Percentiles rank a stretch among this genome's conserved stretches.
phyloP scores from a whole-genome alignment of 495 filamentous ascomycete species.

The Rhizodiscina lignyota region DNA sequence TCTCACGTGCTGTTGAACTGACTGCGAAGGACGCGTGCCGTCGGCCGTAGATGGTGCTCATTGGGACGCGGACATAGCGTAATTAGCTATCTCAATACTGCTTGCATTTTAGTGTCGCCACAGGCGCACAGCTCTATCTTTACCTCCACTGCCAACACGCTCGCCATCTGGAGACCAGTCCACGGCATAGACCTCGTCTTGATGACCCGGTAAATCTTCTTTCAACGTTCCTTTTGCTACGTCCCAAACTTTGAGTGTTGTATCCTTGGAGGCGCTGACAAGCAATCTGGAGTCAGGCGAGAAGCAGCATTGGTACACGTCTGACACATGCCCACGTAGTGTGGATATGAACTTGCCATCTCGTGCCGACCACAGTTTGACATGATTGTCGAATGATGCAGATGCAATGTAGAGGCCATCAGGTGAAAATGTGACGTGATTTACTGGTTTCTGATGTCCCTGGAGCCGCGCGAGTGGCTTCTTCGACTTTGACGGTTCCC shows the following conservation, averaged over 20 bases:
- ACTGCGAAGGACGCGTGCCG: too few relatives aligned
- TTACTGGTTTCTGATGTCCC: constrained; percentile 93
- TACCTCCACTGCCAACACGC: constrained; percentile 75
- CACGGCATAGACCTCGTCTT: constrained; percentile 87
- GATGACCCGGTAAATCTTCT: constrained; percentile 81
- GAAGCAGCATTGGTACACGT: constrained; percentile 75
- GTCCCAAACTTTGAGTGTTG: constrained; percentile 90
- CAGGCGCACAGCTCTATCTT: constrained; percentile 77
- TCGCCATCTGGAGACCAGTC: constrained; percentile 83
- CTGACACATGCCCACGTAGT: constrained; percentile 79
- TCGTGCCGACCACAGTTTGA: constrained; percentile 68
- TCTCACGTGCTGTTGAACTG: too few relatives aligned
- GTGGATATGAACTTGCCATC: constrained; percentile 71
- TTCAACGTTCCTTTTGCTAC: constrained; percentile 66
- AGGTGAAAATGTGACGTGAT: constrained; percentile 86
- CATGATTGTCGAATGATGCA: constrained; percentile 80
- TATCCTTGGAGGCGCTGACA: constrained; percentile 79
- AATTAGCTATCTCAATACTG: too few relatives aligned
- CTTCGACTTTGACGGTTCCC: constrained; percentile 73
- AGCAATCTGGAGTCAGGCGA: constrained; percentile 74
- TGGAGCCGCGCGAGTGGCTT: constrained; percentile 79
- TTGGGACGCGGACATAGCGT: too few relatives aligned
- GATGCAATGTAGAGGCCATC: constrained; percentile 76
- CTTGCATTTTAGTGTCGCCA: constrained; percentile 67
- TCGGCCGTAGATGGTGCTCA: too few relatives aligned